A percentile compares a stretch with the other conserved stretches of the same genome.
Evolutionary conservation across 2,329 filamentous ascomycete genomes (phyloP).

Genomic region (Hymenoscyphus repandus): DNA sequence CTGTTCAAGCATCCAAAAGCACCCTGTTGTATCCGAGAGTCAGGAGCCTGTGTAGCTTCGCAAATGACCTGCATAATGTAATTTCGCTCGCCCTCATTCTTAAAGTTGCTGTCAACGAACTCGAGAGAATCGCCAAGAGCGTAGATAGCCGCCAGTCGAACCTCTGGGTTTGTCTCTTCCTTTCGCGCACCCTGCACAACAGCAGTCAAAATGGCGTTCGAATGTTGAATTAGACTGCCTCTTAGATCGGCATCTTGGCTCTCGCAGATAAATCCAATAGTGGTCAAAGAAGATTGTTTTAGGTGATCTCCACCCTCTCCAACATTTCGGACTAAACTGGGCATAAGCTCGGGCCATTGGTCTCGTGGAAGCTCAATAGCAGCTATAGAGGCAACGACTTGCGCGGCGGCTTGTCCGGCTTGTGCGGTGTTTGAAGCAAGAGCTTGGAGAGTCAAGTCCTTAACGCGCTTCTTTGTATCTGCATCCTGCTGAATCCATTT

Average conservation of each 20-base stretch:
- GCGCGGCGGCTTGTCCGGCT: constrained; percentile 83
- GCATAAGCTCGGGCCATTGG: constrained; percentile 92
- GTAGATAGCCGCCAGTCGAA: constrained; percentile 86
- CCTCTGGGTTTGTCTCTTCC: constrained; percentile 87
- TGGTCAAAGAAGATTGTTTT: constrained; percentile 89
- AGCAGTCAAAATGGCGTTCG: constrained; percentile 94
- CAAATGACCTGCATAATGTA: constrained; percentile 99
- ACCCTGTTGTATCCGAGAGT: constrained; percentile 87
- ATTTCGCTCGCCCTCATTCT: constrained; percentile 97
- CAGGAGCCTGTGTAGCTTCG: constrained; percentile 92
- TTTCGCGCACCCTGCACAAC: constrained; percentile 97
- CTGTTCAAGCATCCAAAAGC: constrained; percentile 96
- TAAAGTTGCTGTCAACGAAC: constrained; percentile 97
- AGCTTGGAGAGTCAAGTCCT: constrained; percentile 84
- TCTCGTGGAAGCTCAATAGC: constrained; percentile 88
- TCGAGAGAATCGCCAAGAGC: constrained; percentile 95
- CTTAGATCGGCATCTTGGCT: constrained; percentile 85
- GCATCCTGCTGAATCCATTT: constrained; percentile 87
- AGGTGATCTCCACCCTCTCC: constrained; percentile 79
- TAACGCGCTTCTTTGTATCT: constrained; percentile 81
- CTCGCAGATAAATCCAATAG: constrained; percentile 99
- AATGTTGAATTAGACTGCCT: constrained; percentile 75
- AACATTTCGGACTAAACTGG: constrained; percentile 84
- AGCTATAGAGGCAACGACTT: constrained; percentile 93
- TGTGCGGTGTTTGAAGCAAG: constrained; percentile 72